phyloP scores from a whole-genome alignment of 495 filamentous ascomycete species.

The Bathelium albidoporum region DNA sequence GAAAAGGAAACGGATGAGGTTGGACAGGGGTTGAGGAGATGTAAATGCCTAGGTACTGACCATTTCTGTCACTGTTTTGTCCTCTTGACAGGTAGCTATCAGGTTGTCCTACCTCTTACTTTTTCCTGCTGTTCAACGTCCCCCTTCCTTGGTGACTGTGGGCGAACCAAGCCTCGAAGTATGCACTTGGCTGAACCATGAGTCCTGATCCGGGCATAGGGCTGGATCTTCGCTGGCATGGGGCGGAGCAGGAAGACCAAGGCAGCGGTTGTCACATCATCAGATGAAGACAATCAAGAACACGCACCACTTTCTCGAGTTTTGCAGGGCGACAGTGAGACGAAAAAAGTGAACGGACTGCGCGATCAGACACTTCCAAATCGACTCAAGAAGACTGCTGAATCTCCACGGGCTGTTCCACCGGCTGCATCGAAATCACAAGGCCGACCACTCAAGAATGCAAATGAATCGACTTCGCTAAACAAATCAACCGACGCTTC shows the following conservation, averaged over 20 bases:
- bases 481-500: conserved; percentile 8
- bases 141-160: no score
- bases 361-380: neutral
- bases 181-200: neutral
- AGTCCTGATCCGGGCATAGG: neutral
- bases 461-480: conserved; percentile 8
- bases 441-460: neutral
- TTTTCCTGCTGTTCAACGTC: no score
- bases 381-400: neutral
- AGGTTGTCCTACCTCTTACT: no score
- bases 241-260: neutral
- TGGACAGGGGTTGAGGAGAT: no score
- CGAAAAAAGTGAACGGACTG: neutral
- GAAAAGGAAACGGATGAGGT: no score
- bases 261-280: neutral
- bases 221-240: neutral
- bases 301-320: neutral
- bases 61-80: neutral
- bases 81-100: no score
- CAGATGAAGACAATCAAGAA: neutral
- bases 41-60: no score
- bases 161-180: neutral
- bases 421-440: neutral
- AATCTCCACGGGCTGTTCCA: neutral
- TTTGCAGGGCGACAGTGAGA: neutral